Percentiles rank a stretch among this genome's conserved stretches.
These are phyloP conservation scores for Stylonectria norvegica DNA, from an alignment of 2,329 filamentous ascomycete species.

Conservation along the genomic window DNA sequence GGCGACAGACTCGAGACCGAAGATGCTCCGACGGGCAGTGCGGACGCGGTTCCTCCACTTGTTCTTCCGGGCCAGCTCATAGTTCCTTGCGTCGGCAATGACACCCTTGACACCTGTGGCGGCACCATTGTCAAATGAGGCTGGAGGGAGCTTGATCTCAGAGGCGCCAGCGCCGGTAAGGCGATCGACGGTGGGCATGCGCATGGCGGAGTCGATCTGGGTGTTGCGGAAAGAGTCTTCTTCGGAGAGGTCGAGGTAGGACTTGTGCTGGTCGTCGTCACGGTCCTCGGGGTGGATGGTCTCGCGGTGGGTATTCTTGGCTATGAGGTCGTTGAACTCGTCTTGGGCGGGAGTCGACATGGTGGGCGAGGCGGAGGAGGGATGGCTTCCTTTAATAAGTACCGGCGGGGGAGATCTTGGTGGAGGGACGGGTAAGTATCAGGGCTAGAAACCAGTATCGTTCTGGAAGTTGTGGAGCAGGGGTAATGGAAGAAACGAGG, in stretches of 20 bases:
- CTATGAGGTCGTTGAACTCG: conserved; percentile 62
- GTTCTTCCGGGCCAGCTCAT: conserved; percentile 61
- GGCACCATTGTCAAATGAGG: conserved; percentile 62
- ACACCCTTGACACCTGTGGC: conserved; percentile 84
- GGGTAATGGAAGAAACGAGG: conserved; percentile 21
- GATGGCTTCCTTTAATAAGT: conserved; percentile 24
- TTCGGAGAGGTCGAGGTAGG: conserved; percentile 54
- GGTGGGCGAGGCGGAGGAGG: conserved; percentile 29
- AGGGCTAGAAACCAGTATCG: conserved; percentile 26
- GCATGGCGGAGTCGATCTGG: conserved; percentile 62
- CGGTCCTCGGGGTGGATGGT: conserved; percentile 57
- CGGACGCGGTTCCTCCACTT: conserved; percentile 53
- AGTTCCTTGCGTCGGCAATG: conserved; percentile 77
- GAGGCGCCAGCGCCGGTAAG: conserved; percentile 41
- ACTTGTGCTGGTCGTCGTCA: conserved; percentile 44
- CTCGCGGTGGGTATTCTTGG: conserved; percentile 49
- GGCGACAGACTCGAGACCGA: conserved; percentile 40
- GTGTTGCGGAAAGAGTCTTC: conserved; percentile 52
- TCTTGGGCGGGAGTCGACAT: conserved; percentile 63
- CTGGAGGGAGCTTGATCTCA: conserved; percentile 59
- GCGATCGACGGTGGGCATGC: conserved; percentile 51
- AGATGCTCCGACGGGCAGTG: conserved; percentile 53
- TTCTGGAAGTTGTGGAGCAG: conserved; percentile 35
- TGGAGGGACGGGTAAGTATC: conserved; percentile 18
- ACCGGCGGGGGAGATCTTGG: conserved; percentile 11